Evolutionary conservation across 2,329 filamentous ascomycete genomes (phyloP).

Genomic region (Aureobasidium sp.): DNA sequence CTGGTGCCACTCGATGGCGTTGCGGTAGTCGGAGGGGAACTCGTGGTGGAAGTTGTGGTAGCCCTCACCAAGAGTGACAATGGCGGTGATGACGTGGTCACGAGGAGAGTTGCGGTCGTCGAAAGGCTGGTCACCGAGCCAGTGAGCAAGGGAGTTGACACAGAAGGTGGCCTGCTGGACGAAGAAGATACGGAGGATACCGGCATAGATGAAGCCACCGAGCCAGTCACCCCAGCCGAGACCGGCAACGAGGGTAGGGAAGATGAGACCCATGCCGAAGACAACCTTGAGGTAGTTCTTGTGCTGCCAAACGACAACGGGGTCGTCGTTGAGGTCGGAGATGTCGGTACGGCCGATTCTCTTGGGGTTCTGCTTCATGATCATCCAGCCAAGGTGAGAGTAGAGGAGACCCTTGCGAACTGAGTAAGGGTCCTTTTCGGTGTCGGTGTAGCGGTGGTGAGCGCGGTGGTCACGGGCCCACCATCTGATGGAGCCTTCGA

Average conservation of each 20-base stretch:
- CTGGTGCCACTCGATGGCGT: constrained; percentile 84
- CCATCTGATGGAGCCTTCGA: constrained; percentile 81
- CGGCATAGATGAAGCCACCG: constrained; percentile 76
- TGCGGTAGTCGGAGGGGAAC: constrained; percentile 88
- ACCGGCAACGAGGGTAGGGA: constrained; percentile 68
- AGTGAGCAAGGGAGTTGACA: constrained; percentile 84
- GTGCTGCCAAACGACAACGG: constrained; percentile 81
- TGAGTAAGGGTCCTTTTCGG: constrained; percentile 84
- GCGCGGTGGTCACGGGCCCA: constrained; percentile 82
- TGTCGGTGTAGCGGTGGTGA: constrained; percentile 88
- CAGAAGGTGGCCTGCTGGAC: constrained; percentile 91
- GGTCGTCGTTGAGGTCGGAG: constrained; percentile 77
- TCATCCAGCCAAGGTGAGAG: constrained; percentile 83
- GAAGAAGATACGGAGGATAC: constrained; percentile 80
- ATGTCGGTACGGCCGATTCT: constrained; percentile 81
- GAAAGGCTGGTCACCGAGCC: constrained; percentile 86
- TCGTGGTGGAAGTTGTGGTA: constrained; percentile 97
- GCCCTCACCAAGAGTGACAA: constrained; percentile 78
- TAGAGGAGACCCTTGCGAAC: constrained; percentile 82
- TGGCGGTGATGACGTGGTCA: constrained; percentile 77
- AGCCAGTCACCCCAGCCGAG: constrained; percentile 73
- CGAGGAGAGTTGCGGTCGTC: constrained; percentile 87
- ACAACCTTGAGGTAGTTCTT: constrained; percentile 76
- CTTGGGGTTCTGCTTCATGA: constrained; percentile 90
- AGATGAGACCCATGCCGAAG: constrained; percentile 64